phyloP scores from a whole-genome alignment of 176 grass and related monocot species.

The Bromus sterilis region DNA sequence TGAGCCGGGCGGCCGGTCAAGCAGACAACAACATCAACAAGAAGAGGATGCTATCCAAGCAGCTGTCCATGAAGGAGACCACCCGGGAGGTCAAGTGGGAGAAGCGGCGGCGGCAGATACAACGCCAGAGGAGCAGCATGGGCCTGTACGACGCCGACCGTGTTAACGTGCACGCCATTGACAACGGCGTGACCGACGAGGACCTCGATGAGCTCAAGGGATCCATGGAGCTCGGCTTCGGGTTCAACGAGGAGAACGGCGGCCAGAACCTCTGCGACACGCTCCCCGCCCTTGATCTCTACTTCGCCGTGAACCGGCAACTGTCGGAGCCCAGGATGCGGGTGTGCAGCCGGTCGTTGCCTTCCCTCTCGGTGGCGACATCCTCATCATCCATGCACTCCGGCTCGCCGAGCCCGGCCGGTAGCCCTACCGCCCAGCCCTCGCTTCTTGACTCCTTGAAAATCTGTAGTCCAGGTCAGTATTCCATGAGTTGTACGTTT shows the following conservation, averaged over 20 bases:
- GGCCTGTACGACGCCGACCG: neutral
- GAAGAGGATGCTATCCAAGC: slow-evolving; percentile 41
- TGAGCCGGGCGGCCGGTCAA: too few species aligned
- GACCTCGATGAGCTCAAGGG: slow-evolving; percentile 52
- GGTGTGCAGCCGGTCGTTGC: slow-evolving; percentile 16
- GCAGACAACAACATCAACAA: neutral
- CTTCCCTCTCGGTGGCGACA: slow-evolving; percentile 3
- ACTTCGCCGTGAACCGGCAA: slow-evolving; percentile 45
- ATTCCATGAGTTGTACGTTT: neutral
- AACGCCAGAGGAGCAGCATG: slow-evolving; percentile 13
- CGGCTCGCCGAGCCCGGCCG: neutral
- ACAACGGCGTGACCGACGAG: slow-evolving; percentile 22
- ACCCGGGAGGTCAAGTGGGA: slow-evolving; percentile 56
- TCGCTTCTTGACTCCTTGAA: slow-evolving; percentile 33
- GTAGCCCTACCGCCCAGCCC: slow-evolving; percentile 13
- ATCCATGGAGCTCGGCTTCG: slow-evolving; percentile 53
- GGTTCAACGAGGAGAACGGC: slow-evolving; percentile 39
- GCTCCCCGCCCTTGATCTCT: slow-evolving; percentile 45
- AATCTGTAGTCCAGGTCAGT: slow-evolving; percentile 39
- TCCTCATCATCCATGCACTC: slow-evolving; percentile 34
- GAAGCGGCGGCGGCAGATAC: slow-evolving; percentile 38
- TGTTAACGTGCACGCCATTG: neutral
- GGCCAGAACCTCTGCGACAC: slow-evolving; percentile 53
- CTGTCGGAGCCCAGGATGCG: slow-evolving; percentile 36
- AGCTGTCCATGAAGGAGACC: slow-evolving; percentile 49